phyloP scores from a whole-genome alignment of 2,329 filamentous ascomycete species.

The Venturia nashicola region DNA sequence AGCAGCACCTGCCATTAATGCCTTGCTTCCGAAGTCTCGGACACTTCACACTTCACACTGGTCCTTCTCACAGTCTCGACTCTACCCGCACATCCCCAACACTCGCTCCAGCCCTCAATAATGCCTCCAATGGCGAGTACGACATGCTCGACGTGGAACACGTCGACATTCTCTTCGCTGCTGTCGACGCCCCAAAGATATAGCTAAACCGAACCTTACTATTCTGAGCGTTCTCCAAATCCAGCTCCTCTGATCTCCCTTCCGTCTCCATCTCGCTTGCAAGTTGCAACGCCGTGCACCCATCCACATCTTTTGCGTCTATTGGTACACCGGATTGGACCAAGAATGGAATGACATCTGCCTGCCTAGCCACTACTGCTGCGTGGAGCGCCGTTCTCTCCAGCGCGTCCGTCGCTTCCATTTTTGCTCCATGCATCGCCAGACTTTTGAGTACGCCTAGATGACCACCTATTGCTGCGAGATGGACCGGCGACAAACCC shows the following conservation, averaged over 20 bases:
- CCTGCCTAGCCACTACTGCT: neutral
- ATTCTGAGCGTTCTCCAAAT: neutral
- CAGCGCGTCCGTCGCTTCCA: neutral
- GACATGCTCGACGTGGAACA: neutral
- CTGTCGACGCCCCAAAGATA: neutral
- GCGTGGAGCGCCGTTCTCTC: conserved; percentile 5
- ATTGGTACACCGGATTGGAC: neutral
- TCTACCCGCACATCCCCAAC: neutral
- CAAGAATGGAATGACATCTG: neutral
- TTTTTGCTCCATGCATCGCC: neutral
- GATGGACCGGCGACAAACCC: neutral
- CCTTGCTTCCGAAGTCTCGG: neutral
- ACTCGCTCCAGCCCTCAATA: neutral
- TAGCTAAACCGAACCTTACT: conserved; percentile 5
- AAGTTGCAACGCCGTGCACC: neutral
- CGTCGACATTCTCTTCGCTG: neutral
- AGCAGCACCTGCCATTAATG: neutral
- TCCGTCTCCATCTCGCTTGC: neutral
- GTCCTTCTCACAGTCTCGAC: neutral
- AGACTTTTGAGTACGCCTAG: conserved; percentile 1
- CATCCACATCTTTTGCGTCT: neutral
- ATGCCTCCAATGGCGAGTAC: neutral
- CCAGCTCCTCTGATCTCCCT: neutral
- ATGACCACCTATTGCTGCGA: conserved; percentile 3
- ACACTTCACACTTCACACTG: neutral